Conservation (phyloP, 441 rosid species). For the Syzygium syzygioides region DNA sequence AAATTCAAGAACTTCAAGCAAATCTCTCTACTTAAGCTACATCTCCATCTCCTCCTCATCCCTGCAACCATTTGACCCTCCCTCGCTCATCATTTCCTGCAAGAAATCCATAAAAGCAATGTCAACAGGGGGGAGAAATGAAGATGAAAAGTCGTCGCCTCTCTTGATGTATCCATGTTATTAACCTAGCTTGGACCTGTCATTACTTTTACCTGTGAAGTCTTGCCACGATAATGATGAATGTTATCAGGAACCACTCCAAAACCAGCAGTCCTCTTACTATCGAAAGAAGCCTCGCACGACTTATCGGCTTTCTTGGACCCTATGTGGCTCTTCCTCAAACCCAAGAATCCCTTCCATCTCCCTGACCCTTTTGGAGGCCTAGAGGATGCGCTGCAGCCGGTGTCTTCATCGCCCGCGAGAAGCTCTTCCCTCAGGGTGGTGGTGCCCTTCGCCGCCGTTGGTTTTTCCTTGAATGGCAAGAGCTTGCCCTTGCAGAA, state of each 20-base stretch:
- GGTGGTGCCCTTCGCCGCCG: constrained; percentile 32
- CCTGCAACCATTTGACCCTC: constrained; percentile 42
- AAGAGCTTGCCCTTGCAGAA: constrained; percentile 81
- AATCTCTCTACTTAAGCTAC: constrained; percentile 17
- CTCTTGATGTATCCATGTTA: not conserved
- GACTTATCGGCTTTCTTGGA: constrained; percentile 46
- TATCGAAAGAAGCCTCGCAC: constrained; percentile 12
- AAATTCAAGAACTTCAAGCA: constrained; percentile 2
- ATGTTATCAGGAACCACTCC: constrained; percentile 35
- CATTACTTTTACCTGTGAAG: constrained; percentile 38
- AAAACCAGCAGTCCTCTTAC: constrained; percentile 21
- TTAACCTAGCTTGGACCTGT: not conserved
- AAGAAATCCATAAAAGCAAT: not conserved
- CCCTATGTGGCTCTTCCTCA: constrained; percentile 61
- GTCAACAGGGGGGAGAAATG: not conserved
- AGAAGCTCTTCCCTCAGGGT: constrained; percentile 91
- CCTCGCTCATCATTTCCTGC: constrained; percentile 55
- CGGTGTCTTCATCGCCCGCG: constrained; percentile 43
- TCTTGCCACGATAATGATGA: constrained; percentile 20
- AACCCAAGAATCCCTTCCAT: constrained; percentile 83
- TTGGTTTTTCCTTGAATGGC: constrained; percentile 58
- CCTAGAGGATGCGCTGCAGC: constrained; percentile 26
- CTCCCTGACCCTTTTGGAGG: constrained; percentile 61
- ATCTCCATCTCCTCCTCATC: constrained; percentile 54
- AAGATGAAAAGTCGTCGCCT: not conserved